These are phyloP conservation scores for Acanthamoeba castellanii DNA, from an alignment of 208 protist genomes.

Conservation along the genomic window DNA sequence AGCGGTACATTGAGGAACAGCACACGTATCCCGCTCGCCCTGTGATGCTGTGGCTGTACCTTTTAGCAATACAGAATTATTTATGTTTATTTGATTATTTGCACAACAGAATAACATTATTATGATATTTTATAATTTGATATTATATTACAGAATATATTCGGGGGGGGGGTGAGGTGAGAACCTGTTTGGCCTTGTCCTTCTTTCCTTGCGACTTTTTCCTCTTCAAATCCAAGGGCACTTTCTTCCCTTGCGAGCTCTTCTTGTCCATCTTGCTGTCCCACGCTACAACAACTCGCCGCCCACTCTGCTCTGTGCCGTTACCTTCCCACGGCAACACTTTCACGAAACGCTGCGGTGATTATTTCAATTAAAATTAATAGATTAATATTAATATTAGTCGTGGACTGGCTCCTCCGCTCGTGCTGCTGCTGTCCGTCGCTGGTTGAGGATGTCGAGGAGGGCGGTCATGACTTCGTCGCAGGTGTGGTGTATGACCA, in stretches of 20 bases:
- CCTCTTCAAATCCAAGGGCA: not conserved
- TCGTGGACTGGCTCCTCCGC: too few relatives aligned
- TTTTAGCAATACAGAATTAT: not conserved
- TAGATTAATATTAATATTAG: not conserved
- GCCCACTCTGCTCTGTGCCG: too few relatives aligned
- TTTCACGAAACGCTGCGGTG: not conserved
- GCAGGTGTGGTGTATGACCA: not conserved
- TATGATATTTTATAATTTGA: not conserved
- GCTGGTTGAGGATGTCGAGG: not conserved
- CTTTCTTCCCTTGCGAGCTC: not conserved
- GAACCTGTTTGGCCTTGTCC: not conserved
- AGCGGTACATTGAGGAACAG: constrained; percentile 20
- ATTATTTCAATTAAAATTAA: too few relatives aligned
- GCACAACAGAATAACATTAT: not conserved
- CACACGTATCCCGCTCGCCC: not conserved
- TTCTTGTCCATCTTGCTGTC: not conserved
- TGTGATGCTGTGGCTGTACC: not conserved
- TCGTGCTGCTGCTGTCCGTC: not conserved
- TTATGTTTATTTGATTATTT: not conserved
- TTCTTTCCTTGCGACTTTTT: not conserved
- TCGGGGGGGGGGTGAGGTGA: not conserved
- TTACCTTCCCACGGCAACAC: too few relatives aligned
- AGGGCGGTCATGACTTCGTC: not conserved
- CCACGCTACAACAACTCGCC: too few relatives aligned
- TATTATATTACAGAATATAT: not conserved